Conservation (phyloP, 129 eudicot genomes). For the Glebionis coronaria region DNA sequence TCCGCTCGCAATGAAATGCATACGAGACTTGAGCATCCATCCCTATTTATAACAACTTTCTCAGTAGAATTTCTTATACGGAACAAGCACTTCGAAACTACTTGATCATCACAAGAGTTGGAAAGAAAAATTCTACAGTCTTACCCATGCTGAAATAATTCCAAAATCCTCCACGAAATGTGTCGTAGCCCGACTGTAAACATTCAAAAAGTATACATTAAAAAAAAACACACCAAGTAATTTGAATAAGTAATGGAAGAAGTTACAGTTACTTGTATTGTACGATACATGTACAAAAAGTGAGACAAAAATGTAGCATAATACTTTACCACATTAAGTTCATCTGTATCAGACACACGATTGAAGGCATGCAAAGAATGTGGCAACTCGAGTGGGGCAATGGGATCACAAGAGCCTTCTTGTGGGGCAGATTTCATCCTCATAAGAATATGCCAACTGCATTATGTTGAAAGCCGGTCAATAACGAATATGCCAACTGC, state of each 20-base stretch:
- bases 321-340: conserved; percentile 56
- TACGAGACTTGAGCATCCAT: conserved; percentile 99
- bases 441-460: conserved; percentile 91
- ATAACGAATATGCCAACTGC: conserved; percentile 63
- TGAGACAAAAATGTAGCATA: neutral
- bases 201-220: conserved; percentile 13
- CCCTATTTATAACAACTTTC: conserved; percentile 35
- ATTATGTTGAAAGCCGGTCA: conserved; percentile 6
- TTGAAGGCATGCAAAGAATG: conserved; percentile 90
- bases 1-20: conserved; percentile 91
- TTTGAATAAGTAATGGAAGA: neutral
- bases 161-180: conserved; percentile 98
- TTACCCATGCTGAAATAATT: conserved; percentile 98
- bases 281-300: neutral
- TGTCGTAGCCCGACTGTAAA: conserved; percentile 75
- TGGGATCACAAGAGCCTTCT: conserved; percentile 70
- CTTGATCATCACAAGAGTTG: neutral
- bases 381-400: conserved; percentile 87
- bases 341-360: conserved; percentile 70
- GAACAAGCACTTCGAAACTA: neutral
- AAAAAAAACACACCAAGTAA: conserved; percentile 5
- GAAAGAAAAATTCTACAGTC: conserved; percentile 2
- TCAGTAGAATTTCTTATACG: neutral
- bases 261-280: neutral
- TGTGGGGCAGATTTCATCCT: conserved; percentile 61